phyloP scores from a whole-genome alignment of 352 stramenopile genomes.

The Pythium insidiosum region DNA sequence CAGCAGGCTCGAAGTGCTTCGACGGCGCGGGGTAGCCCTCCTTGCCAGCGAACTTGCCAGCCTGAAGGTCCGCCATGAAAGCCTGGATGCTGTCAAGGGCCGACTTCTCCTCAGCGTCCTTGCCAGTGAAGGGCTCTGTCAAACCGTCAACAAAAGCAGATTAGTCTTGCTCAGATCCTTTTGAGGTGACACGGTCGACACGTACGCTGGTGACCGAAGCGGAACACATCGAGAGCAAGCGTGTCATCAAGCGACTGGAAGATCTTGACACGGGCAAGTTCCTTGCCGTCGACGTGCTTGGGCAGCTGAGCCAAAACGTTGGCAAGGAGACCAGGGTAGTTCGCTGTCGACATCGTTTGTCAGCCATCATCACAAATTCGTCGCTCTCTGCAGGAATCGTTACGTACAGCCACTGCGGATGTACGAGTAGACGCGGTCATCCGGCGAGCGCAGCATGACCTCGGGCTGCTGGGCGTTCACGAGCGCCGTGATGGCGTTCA shows the following conservation, averaged over 20 bases:
- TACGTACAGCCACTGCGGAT: constrained; percentile 50
- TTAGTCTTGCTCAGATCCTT: no score
- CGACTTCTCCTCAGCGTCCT: constrained; percentile 43
- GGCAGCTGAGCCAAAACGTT: constrained; percentile 68
- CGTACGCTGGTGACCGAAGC: constrained; percentile 54
- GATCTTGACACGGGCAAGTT: constrained; percentile 84
- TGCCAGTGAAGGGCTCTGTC: constrained; percentile 49
- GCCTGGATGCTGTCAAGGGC: constrained; percentile 47
- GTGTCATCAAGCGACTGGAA: constrained; percentile 84
- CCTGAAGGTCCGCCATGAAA: constrained; percentile 69
- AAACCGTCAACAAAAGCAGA: no score
- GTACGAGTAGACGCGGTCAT: constrained; percentile 76
- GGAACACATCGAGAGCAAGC: constrained; percentile 83
- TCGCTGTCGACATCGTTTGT: constrained; percentile 23
- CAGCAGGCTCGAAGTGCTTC: constrained; percentile 46
- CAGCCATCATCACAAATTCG: no score
- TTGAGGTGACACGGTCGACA: no score
- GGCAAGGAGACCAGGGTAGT: constrained; percentile 65
- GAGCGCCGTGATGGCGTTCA: constrained; percentile 83
- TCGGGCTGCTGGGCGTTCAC: constrained; percentile 70
- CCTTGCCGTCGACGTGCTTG: constrained; percentile 45
- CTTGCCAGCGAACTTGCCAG: constrained; percentile 55
- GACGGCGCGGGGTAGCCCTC: constrained; percentile 42
- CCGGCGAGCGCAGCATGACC: constrained; percentile 69
- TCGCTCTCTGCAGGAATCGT: background rate